Evolutionary conservation across 2,329 filamentous ascomycete species (phyloP).

Genomic region (Diatrype stigma): DNA sequence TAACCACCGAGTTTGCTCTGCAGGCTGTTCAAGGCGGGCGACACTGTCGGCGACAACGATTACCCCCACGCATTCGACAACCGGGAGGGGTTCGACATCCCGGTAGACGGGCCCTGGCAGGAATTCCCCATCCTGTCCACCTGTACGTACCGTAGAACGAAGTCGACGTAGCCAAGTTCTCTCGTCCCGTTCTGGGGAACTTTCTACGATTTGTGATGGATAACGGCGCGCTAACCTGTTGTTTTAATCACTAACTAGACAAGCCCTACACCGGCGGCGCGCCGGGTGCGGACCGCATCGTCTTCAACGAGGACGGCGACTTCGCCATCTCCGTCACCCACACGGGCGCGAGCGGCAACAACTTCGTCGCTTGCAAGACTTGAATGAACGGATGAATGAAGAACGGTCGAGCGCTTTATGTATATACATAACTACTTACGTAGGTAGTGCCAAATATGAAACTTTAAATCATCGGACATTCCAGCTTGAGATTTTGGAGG

Average conservation of each 20-base stretch:
- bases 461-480: too few relatives aligned
- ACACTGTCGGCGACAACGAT: constrained; percentile 22
- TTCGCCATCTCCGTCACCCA: constrained; percentile 61
- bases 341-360: constrained; percentile 58
- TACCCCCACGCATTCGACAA: constrained; percentile 43
- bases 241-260: too few relatives aligned
- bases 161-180: too few relatives aligned
- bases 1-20: too few relatives aligned
- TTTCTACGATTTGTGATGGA: too few relatives aligned
- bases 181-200: too few relatives aligned
- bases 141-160: too few relatives aligned
- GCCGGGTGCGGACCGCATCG: constrained; percentile 58
- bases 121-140: constrained; percentile 39
- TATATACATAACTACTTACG: background rate
- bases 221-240: too few relatives aligned
- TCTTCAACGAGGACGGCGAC: constrained; percentile 52
- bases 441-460: too few relatives aligned
- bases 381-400: background rate
- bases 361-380: constrained; percentile 54
- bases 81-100: constrained; percentile 39
- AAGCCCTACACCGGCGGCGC: constrained; percentile 43
- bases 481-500: too few relatives aligned
- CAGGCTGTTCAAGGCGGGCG: constrained; percentile 11
- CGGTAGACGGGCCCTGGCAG: constrained; percentile 34
- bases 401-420: background rate